Evolutionary conservation across 1,139 yeast species (phyloP), one percentile per base, ranked within the genome.

Genomic region (Pichia sp.): DNA sequence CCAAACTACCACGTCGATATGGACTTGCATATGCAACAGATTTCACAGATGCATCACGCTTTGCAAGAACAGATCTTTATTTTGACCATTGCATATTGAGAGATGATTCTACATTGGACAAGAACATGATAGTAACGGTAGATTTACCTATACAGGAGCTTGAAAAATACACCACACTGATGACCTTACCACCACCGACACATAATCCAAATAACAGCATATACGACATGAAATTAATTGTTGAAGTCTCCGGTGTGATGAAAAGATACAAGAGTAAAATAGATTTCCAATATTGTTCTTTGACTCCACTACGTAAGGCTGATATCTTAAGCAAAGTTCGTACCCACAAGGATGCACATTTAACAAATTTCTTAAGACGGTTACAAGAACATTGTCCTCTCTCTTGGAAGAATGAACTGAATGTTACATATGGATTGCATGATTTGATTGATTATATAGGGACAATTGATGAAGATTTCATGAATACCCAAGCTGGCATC

Each of bases 11-110:
- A 4, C 17, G 18, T 12, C 14, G 36, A 11, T 46, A 44, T 42
- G 45, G 28, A 19, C 27, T 38, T 4, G 7, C 51, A 4, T 40
- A 43, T 31, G 53, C 53, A 5, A 58, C 61, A 0, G 63, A 59
- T 38, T 55, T 59, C 41, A 58, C 59, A 8, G 32, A 28, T 3
- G 38, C 53, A 12, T 15, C 19, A 4, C 24, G 38, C 17, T 20
- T 49, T 4, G 37, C 22, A 11, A 11, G 18, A 2, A 36, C 40
- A 15, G 21, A 32, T 4, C 18, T 36, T 3, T 40, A 44, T 20
- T 33, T 39, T 6, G 45, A 38, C 3, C 40, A 46, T 28, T 57
- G 53, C 32, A 38, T 24, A 14, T 19, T 50, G 5, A 34, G 37
- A 7, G 34, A 40, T 14, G 45, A 34, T 4, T 21, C 15, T n/a